These are phyloP conservation scores for Moricandia moricandioides DNA, from an alignment of 345 rosid genomes.

Conservation along the genomic window DNA sequence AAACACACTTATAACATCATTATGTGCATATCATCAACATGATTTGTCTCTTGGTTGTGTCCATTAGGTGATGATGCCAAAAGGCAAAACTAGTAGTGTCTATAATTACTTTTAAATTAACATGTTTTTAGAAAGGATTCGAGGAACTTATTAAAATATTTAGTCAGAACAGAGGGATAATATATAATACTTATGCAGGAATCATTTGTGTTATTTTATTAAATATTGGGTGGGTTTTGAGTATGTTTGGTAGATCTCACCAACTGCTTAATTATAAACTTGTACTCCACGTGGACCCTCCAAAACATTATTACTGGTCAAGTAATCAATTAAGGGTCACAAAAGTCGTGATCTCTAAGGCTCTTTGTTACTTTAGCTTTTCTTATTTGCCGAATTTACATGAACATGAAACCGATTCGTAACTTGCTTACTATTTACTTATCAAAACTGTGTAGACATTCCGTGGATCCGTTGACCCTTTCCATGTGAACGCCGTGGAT, in stretches of 20 bases:
- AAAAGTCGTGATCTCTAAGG: slow-evolving; percentile 25
- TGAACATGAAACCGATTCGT: slow-evolving; percentile 12
- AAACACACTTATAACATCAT: not conserved
- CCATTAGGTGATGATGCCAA: slow-evolving; percentile 27
- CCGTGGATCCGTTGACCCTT: slow-evolving; percentile 75
- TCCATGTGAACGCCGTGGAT: slow-evolving; percentile 81
- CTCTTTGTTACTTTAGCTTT: not conserved
- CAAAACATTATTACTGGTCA: not conserved
- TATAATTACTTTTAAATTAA: slow-evolving; percentile 8
- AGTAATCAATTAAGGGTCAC: not conserved
- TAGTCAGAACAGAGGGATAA: not conserved
- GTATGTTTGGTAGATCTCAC: slow-evolving; percentile 38
- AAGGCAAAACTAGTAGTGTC: slow-evolving; percentile 25
- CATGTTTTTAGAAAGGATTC: slow-evolving; percentile 13
- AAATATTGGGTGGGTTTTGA: not conserved
- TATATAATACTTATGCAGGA: not conserved
- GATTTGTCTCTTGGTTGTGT: slow-evolving; percentile 25
- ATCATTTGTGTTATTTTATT: slow-evolving; percentile 21
- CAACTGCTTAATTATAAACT: slow-evolving; percentile 20
- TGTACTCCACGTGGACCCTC: slow-evolving; percentile 26
- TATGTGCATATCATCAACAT: not conserved
- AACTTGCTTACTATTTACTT: not conserved
- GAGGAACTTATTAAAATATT: not conserved
- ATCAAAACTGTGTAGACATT: slow-evolving; percentile 48
- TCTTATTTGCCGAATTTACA: slow-evolving; percentile 26